Conservation (phyloP, 2,329 filamentous ascomycete species). For the Chaetomiaceae sp. region DNA sequence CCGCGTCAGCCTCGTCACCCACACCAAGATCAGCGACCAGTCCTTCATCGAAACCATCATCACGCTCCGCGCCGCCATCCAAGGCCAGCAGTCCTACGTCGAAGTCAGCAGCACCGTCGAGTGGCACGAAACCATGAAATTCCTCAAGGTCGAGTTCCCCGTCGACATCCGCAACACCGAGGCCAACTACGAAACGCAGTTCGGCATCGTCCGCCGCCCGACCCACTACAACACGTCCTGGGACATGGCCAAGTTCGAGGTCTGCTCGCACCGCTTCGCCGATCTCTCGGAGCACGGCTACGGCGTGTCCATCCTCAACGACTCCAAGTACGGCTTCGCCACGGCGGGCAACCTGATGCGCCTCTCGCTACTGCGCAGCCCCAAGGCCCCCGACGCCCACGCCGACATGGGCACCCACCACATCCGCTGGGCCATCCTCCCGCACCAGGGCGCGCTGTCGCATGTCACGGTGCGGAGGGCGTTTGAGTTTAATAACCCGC, state of each 20-base stretch:
- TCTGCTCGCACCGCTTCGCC: slow-evolving; percentile 71
- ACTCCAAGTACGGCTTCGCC: slow-evolving; percentile 94
- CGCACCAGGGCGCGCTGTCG: slow-evolving; percentile 70
- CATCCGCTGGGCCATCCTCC: slow-evolving; percentile 87
- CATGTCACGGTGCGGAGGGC: slow-evolving; percentile 74
- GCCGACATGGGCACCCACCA: slow-evolving; percentile 89
- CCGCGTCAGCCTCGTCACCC: slow-evolving; percentile 75
- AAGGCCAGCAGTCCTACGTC: slow-evolving; percentile 63
- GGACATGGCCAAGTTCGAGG: slow-evolving; percentile 79
- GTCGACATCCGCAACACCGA: slow-evolving; percentile 88
- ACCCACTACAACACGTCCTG: slow-evolving; percentile 96
- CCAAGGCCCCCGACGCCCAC: slow-evolving; percentile 88
- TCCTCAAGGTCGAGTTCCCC: slow-evolving; percentile 97
- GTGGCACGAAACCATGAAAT: slow-evolving; percentile 96
- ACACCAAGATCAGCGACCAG: slow-evolving; percentile 80
- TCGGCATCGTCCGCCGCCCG: slow-evolving; percentile 79
- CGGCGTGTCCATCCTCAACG: slow-evolving; percentile 85
- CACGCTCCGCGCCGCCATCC: slow-evolving; percentile 65
- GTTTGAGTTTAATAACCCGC: slow-evolving; percentile 84
- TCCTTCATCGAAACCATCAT: slow-evolving; percentile 86
- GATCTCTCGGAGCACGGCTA: slow-evolving; percentile 66
- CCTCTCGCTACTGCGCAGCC: slow-evolving; percentile 75
- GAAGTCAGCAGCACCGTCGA: slow-evolving; percentile 84
- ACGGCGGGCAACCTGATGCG: slow-evolving; percentile 87
- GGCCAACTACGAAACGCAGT: slow-evolving; percentile 93